These are phyloP conservation scores for Echites panduratus DNA, from an alignment of 257 asterid species.

Conservation along the genomic window DNA sequence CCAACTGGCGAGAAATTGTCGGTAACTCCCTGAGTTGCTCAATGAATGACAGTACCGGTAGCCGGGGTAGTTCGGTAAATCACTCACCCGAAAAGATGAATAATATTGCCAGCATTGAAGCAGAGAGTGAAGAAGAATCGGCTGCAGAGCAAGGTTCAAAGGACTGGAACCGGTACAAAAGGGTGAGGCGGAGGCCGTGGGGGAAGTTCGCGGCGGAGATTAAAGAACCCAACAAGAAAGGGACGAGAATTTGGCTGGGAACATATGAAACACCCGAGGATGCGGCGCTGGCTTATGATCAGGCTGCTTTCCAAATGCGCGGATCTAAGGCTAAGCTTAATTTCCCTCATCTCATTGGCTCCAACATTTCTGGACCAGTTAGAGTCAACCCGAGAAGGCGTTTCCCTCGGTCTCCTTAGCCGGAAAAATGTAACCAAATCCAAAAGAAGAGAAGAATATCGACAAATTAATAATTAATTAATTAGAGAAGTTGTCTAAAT, in stretches of 20 bases:
- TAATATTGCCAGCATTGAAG: not conserved
- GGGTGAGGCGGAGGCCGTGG: constrained; percentile 53
- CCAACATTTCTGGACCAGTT: constrained; percentile 21
- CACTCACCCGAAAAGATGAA: not conserved
- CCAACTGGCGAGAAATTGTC: not conserved
- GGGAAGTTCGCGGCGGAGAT: constrained; percentile 54
- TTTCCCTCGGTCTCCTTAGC: not conserved
- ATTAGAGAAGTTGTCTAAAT: no score
- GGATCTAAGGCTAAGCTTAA: constrained; percentile 43
- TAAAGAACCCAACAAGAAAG: constrained; percentile 39
- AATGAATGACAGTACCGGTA: not conserved
- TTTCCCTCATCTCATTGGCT: constrained; percentile 44
- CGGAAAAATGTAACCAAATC: not conserved
- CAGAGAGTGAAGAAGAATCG: not conserved
- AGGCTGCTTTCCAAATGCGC: constrained; percentile 35
- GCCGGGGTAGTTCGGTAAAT: not conserved
- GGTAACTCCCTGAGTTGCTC: not conserved
- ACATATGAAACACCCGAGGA: constrained; percentile 53
- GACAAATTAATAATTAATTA: not conserved
- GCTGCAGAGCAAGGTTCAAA: no score
- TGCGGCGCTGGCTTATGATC: constrained; percentile 58
- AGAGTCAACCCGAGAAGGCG: constrained; percentile 25
- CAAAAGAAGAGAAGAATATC: not conserved
- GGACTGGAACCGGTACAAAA: constrained; percentile 42
- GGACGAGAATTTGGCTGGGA: constrained; percentile 45